Base-by-base conservation (phyloP, 2,329 filamentous ascomycete species). In the Colletotrichum endophyticum region DNA sequence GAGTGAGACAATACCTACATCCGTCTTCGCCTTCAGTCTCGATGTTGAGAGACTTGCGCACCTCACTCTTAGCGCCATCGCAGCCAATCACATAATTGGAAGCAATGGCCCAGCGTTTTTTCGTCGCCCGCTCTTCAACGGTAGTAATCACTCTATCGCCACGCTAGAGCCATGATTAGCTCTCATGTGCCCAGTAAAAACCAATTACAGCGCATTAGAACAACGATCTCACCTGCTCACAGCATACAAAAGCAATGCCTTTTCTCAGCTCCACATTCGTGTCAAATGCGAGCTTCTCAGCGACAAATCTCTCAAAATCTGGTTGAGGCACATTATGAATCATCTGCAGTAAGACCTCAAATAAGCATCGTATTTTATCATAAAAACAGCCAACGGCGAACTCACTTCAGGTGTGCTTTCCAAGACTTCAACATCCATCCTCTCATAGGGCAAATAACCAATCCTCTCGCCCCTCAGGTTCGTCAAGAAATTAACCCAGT, bases 271-370 rank as follows among this genome's bases (percentile, higher is more conserved):
- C 79, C 4, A 84, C 82, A 22, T 81, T 80, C 5, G 64, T 36
- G 32, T 82, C 80, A 28, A 78, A 72, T 12, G 66, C 57, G 8
- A 87, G 61, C 16, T 78, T 67, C 6, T 78, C 69, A 4, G 82
- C 79, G 3, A 87, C 73, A 11, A 73, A 69, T 9, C 53, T 73
- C 62, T 87, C 86, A 73, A 86, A 86, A 1, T 78, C 81, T 9
- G 85, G 85, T 56, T 87, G 85, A 0, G 86, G 84, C 8, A 87
- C 84, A 72, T 87, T 87, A 61, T 86, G 85, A 28, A 87, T 85
- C 85, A 87, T 86, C 73, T 76, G 22, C n/a, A 22, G 5, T 15
- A 27, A 27, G n/a, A 22, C 5, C 5, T 16, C 6, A n/a, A 3
- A 25, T 67, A 6, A 63, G 4, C 15, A n/a, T 53, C 11, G 15